Evolutionary conservation across 2,329 filamentous ascomycete species (phyloP).

Genomic region (Sclerotinia sclerotiorum): DNA sequence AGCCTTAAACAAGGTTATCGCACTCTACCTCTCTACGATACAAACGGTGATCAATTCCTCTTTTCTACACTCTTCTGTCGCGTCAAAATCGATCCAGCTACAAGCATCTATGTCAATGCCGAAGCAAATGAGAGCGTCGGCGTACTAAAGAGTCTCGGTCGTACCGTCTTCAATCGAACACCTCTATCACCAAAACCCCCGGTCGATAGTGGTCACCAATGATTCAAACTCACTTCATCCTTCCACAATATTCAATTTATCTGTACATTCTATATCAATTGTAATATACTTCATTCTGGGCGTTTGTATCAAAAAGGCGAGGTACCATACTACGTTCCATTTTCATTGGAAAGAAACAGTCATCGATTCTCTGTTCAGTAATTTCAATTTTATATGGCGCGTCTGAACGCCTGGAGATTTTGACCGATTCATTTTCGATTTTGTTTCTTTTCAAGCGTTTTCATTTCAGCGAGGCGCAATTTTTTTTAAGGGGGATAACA

Average conservation of each 20-base stretch:
- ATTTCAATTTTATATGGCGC: conserved; percentile 28
- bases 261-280: conserved; percentile 28
- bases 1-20: conserved; percentile 90
- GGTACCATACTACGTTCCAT: conserved; percentile 11
- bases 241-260: conserved; percentile 26
- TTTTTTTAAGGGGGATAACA: conserved; percentile 2
- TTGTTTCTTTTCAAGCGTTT: conserved; percentile 8
- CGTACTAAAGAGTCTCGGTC: conserved; percentile 57
- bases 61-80: conserved; percentile 94
- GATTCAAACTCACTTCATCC: conserved; percentile 4
- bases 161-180: conserved; percentile 57
- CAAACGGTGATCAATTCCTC: conserved; percentile 86
- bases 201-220: conserved; percentile 27
- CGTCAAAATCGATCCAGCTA: conserved; percentile 65
- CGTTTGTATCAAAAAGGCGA: conserved; percentile 13
- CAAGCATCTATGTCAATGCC: conserved; percentile 56
- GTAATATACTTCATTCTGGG: conserved; percentile 21
- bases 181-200: conserved; percentile 37
- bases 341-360: conserved; percentile 15
- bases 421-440: conserved; percentile 3
- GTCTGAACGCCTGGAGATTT: conserved; percentile 13
- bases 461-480: not conserved
- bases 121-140: conserved; percentile 47
- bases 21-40: conserved; percentile 84
- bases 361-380: conserved; percentile 18